Evolutionary conservation across 163 green algal genomes (phyloP).

Genomic region (Chlamydomonas reinhardtii): DNA sequence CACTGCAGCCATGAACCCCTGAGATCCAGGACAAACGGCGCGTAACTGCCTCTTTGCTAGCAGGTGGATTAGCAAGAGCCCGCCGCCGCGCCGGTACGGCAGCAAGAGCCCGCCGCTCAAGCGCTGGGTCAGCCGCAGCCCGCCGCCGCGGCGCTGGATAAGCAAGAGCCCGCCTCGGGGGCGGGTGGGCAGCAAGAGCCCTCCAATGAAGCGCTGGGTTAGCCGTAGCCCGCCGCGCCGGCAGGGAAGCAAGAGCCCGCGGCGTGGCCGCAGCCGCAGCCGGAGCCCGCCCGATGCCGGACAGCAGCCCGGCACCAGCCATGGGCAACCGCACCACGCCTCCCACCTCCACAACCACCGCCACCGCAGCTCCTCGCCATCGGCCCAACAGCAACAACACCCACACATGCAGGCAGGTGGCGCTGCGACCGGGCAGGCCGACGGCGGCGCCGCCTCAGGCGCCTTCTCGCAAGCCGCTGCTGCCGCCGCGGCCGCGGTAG

Average conservation of each 20-base stretch:
- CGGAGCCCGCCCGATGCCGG: not conserved
- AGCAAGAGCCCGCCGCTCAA: constrained; percentile 33
- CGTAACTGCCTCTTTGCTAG: no score
- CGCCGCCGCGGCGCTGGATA: constrained; percentile 13
- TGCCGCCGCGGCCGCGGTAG: no score
- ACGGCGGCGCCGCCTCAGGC: no score
- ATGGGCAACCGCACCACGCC: not conserved
- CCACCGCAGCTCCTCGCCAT: not conserved
- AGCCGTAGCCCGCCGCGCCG: not conserved
- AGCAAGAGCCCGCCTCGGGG: constrained; percentile 20
- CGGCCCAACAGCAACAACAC: not conserved
- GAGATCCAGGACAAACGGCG: no score
- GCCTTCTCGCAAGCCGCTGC: no score
- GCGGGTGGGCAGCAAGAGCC: constrained; percentile 21
- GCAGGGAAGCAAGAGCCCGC: not conserved
- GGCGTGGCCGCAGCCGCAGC: not conserved
- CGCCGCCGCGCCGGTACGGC: constrained; percentile 11
- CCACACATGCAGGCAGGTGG: not conserved
- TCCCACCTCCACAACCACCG: not conserved
- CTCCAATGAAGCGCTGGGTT: constrained; percentile 14
- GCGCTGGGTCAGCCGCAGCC: not conserved
- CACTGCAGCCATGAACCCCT: no score
- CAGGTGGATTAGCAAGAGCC: constrained; percentile 35
- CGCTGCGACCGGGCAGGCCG: not conserved
- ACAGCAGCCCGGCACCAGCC: not conserved